Percentiles rank a stretch among this genome's conserved stretches.
Evolutionary conservation across 768 basidiomycete genomes (phyloP).

Genomic region (Trametes villosa): DNA sequence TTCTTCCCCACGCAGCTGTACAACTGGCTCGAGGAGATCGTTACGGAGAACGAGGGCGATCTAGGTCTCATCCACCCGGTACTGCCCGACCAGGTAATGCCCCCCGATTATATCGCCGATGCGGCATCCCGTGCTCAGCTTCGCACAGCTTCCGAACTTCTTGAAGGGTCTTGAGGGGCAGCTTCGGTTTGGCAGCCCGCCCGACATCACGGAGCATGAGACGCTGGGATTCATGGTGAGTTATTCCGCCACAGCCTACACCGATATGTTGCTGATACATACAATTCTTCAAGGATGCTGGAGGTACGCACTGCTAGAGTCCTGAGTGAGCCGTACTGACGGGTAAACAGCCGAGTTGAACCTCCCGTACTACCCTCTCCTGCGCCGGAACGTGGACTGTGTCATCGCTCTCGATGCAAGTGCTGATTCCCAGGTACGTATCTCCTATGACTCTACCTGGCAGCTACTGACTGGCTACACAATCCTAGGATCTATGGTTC

Average conservation of each 20-base stretch:
- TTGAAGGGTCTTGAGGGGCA: constrained; percentile 30
- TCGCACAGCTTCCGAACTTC: constrained; percentile 31
- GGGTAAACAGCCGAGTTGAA: constrained; percentile 28
- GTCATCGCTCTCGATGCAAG: constrained; percentile 34
- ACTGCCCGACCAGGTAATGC: constrained; percentile 29
- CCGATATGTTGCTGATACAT: neutral
- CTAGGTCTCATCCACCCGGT: constrained; percentile 32
- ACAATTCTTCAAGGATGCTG: constrained; percentile 25
- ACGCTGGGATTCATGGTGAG: constrained; percentile 32
- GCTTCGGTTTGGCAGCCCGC: constrained; percentile 28
- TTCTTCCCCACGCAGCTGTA: constrained; percentile 30
- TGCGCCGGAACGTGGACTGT: constrained; percentile 32
- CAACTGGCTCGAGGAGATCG: constrained; percentile 30
- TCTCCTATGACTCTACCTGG: neutral
- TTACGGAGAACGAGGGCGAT: constrained; percentile 32
- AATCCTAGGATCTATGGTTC: constrained; percentile 32
- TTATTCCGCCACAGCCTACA: neutral
- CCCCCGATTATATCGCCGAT: neutral
- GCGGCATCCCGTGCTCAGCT: neutral
- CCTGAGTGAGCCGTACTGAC: neutral
- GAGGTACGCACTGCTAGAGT: constrained; percentile 20
- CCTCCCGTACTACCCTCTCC: constrained; percentile 33
- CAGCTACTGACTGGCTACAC: neutral
- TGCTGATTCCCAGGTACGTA: constrained; percentile 30
- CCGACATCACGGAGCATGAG: constrained; percentile 28